These are phyloP conservation scores for Aspergillus campestris DNA, from an alignment of 495 filamentous ascomycete genomes.

Conservation along the genomic window DNA sequence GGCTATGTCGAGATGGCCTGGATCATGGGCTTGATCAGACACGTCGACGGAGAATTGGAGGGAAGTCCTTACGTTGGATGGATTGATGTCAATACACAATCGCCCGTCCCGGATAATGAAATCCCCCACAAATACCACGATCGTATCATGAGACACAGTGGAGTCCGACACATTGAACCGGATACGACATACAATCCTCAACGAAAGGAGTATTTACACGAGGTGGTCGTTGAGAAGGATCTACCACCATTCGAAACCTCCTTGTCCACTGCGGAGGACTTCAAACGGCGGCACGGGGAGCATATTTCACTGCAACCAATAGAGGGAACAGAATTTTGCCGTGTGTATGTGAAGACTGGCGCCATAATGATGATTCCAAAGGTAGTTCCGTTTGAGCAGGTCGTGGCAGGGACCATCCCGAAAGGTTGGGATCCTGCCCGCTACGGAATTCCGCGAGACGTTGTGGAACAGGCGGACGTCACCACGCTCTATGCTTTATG, in stretches of 20 bases:
- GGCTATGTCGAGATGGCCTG: constrained; percentile 99
- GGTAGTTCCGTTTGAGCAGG: constrained; percentile 86
- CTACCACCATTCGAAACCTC: constrained; percentile 93
- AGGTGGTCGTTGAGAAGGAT: constrained; percentile 93
- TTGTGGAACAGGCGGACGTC: constrained; percentile 91
- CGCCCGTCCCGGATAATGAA: constrained; percentile 93
- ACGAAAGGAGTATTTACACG: constrained; percentile 93
- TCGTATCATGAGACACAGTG: constrained; percentile 87
- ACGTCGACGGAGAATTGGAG: constrained; percentile 92
- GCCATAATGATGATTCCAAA: constrained; percentile 92
- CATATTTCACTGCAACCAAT: constrained; percentile 92
- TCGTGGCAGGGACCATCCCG: constrained; percentile 91
- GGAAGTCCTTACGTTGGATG: constrained; percentile 93
- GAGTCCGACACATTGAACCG: constrained; percentile 92
- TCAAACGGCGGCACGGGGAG: constrained; percentile 89
- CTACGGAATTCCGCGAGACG: constrained; percentile 95
- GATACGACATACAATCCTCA: constrained; percentile 91
- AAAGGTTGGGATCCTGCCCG: constrained; percentile 90
- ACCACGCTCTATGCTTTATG: constrained; percentile 92
- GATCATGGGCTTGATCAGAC: constrained; percentile 99
- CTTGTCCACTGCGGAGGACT: constrained; percentile 92
- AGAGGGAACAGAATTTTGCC: constrained; percentile 80
- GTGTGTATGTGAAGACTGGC: constrained; percentile 85
- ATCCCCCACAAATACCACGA: constrained; percentile 94
- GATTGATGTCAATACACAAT: constrained; percentile 88